A percentile compares a stretch with the other conserved stretches of the same genome.
These are phyloP conservation scores for Naganishia kalamii DNA, from an alignment of 768 basidiomycete species.

Conservation along the genomic window DNA sequence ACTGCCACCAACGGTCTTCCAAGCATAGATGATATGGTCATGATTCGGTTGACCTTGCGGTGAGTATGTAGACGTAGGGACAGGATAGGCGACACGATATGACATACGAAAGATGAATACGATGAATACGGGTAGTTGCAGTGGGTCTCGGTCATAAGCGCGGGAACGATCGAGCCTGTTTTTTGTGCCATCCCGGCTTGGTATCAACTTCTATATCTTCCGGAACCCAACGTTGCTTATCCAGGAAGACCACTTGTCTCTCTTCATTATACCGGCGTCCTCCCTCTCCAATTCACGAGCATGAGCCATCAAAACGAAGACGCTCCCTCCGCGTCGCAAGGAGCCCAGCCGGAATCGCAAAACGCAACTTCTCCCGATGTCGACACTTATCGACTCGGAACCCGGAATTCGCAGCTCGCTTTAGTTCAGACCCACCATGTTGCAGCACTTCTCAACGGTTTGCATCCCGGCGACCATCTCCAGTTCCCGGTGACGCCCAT, in stretches of 20 bases:
- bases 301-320: background rate
- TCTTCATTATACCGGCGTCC: background rate
- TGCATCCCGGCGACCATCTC: slow-evolving; percentile 47
- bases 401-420: slow-evolving; percentile 79
- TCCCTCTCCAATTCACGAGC: background rate
- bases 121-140: too few relatives aligned
- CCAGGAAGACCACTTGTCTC: too few relatives aligned
- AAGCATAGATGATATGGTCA: background rate
- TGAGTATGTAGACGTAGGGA: background rate
- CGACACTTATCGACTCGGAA: slow-evolving; percentile 55
- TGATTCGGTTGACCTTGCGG: background rate
- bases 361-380: background rate
- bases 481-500: slow-evolving; percentile 57
- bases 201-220: background rate
- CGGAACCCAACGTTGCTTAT: background rate
- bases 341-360: background rate
- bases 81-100: too few relatives aligned
- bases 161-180: background rate
- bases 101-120: too few relatives aligned
- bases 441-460: slow-evolving; percentile 56
- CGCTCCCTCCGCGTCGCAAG: background rate
- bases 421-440: slow-evolving; percentile 83
- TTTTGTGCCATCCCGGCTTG: background rate
- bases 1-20: slow-evolving; percentile 4
- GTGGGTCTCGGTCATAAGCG: slow-evolving; percentile 16